A percentile compares a stretch with the other conserved stretches of the same genome.
Conservation (phyloP, 1,139 yeast species). For the Yamadazyma siamensis region DNA sequence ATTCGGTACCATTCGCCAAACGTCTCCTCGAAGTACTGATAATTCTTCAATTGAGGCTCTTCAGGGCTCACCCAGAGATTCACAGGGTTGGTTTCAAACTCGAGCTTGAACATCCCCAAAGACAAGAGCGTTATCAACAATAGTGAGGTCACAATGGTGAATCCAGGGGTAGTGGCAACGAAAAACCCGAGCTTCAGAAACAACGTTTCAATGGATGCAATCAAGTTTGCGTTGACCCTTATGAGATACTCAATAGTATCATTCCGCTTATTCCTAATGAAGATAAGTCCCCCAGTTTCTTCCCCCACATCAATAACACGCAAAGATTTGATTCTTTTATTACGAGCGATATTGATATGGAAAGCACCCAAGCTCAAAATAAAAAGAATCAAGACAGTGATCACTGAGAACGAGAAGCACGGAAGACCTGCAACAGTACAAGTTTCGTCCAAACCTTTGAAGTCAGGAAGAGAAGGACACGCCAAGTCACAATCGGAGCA, state of each 20-base stretch:
- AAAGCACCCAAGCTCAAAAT: slow-evolving; percentile 36
- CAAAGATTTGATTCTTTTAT: slow-evolving; percentile 8
- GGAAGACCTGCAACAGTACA: slow-evolving; percentile 66
- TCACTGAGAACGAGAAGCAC: slow-evolving; percentile 66
- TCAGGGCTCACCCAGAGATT: slow-evolving; percentile 85
- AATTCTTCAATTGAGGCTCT: slow-evolving; percentile 70
- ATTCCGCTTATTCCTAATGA: slow-evolving; percentile 13
- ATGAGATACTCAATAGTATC: slow-evolving; percentile 5
- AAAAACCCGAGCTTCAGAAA: slow-evolving; percentile 48
- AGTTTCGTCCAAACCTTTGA: slow-evolving; percentile 26
- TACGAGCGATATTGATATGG: slow-evolving; percentile 29
- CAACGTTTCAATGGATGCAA: slow-evolving; percentile 19
- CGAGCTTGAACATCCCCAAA: slow-evolving; percentile 48
- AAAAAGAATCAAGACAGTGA: slow-evolving; percentile 45
- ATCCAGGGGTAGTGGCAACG: slow-evolving; percentile 59
- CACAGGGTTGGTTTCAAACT: slow-evolving; percentile 76
- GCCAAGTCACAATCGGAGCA: slow-evolving; percentile 84
- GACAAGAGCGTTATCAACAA: slow-evolving; percentile 45
- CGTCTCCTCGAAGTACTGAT: slow-evolving; percentile 65
- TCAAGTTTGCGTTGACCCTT: slow-evolving; percentile 12
- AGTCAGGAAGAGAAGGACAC: slow-evolving; percentile 65
- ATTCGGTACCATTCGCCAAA: slow-evolving; percentile 93
- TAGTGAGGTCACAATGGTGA: slow-evolving; percentile 47
- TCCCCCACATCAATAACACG: slow-evolving; percentile 15
- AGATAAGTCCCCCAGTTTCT: slow-evolving; percentile 15